Percentiles rank a stretch among this genome's conserved stretches.
These are phyloP conservation scores for Niebla homalea DNA, from an alignment of 495 filamentous ascomycete species.

Conservation along the genomic window DNA sequence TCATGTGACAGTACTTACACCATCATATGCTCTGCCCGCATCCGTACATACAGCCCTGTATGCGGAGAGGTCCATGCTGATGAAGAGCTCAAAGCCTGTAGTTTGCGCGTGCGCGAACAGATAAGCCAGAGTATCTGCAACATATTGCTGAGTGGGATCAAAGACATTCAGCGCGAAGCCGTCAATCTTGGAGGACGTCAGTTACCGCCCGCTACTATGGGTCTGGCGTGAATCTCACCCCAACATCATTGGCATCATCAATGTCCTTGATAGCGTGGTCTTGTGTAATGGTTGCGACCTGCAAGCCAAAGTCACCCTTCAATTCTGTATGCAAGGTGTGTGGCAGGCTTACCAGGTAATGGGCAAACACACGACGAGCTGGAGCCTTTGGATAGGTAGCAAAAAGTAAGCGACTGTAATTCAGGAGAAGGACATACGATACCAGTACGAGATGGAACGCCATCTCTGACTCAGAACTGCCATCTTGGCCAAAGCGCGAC, in stretches of 20 bases:
- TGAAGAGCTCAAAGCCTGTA: slow-evolving; percentile 20
- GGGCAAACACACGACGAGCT: slow-evolving; percentile 16
- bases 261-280: slow-evolving; percentile 20
- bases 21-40: background rate
- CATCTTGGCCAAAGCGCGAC: too few species aligned
- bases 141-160: slow-evolving; percentile 13
- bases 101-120: slow-evolving; percentile 13
- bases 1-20: too few species aligned
- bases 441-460: too few species aligned
- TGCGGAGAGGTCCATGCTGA: slow-evolving; percentile 18
- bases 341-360: slow-evolving; percentile 20
- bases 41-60: background rate
- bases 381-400: too few species aligned
- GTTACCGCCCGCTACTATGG: background rate
- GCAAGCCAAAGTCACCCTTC: background rate
- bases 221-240: background rate
- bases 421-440: too few species aligned
- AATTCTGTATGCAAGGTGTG: background rate
- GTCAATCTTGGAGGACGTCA: slow-evolving; percentile 10
- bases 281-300: slow-evolving; percentile 14
- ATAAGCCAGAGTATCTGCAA: slow-evolving; percentile 7
- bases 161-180: slow-evolving; percentile 22
- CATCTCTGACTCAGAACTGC: too few species aligned
- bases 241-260: slow-evolving; percentile 14
- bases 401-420: too few species aligned